Percentiles rank a stretch among this genome's conserved stretches.
These are phyloP conservation scores for Beauveria rudraprayagi DNA, from an alignment of 2,329 filamentous ascomycete species.

Conservation along the genomic window DNA sequence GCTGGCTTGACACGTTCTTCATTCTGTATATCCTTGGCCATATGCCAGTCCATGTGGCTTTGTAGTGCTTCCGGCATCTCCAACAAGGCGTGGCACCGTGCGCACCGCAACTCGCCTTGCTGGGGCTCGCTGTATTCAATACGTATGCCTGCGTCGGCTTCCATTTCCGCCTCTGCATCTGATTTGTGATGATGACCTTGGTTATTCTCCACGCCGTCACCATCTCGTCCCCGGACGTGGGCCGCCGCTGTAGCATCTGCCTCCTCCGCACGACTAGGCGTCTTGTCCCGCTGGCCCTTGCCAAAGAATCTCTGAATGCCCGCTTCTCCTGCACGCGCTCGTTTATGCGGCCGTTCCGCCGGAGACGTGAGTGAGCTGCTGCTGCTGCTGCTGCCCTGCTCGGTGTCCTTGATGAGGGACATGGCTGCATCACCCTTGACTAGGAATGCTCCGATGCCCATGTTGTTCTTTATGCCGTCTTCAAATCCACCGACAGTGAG, in stretches of 20 bases:
- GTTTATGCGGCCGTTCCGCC: conserved; percentile 22
- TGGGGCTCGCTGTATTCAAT: neutral
- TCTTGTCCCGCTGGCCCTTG: conserved; percentile 23
- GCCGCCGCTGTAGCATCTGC: conserved; percentile 21
- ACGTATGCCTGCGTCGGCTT: conserved; percentile 26
- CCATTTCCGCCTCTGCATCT: conserved; percentile 16
- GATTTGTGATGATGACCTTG: conserved; percentile 1
- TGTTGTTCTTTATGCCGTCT: conserved; percentile 74
- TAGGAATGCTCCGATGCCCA: conserved; percentile 80
- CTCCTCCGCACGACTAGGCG: conserved; percentile 13
- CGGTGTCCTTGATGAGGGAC: conserved; percentile 18
- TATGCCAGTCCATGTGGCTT: conserved; percentile 90
- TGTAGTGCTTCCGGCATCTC: conserved; percentile 49
- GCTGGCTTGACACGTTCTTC: conserved; percentile 44
- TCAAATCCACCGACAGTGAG: conserved; percentile 89
- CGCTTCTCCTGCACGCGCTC: conserved; percentile 31
- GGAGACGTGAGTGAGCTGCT: conserved; percentile 10
- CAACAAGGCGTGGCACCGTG: conserved; percentile 57
- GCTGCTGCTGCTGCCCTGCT: conserved; percentile 5
- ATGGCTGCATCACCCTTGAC: conserved; percentile 63
- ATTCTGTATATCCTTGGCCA: conserved; percentile 76
- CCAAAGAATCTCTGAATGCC: conserved; percentile 53
- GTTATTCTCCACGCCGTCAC: conserved; percentile 5
- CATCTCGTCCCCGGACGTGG: conserved; percentile 15
- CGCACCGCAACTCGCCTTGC: conserved; percentile 37